phyloP scores from a whole-genome alignment of 257 asterid species.

The Jacaranda copaia region DNA sequence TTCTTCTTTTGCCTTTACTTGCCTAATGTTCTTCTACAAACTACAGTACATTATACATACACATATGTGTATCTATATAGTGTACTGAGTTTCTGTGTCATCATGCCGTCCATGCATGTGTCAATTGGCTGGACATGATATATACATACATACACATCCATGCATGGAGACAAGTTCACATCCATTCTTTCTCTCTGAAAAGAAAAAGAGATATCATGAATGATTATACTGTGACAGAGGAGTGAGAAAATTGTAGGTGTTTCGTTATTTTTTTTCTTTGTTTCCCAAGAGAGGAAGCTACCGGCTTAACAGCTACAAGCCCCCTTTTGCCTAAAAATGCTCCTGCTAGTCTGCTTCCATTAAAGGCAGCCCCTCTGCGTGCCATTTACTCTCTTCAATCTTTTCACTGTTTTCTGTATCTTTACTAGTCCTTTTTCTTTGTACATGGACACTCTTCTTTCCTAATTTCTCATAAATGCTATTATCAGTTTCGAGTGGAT shows the following conservation, averaged over 20 bases:
- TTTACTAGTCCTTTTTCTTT: slow-evolving; percentile 5
- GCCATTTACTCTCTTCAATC: slow-evolving; percentile 47
- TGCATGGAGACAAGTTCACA: slow-evolving; percentile 11
- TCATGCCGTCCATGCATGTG: slow-evolving; percentile 38
- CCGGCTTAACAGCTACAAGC: slow-evolving; percentile 38
- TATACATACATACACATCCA: slow-evolving; percentile 28
- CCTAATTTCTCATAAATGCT: slow-evolving; percentile 36
- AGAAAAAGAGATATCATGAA: slow-evolving; percentile 23
- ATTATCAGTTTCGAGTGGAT: slow-evolving; percentile 20
- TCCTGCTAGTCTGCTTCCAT: slow-evolving; percentile 38
- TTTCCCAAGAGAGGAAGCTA: slow-evolving; percentile 28
- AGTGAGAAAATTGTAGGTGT: slow-evolving; percentile 28
- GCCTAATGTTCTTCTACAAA: too few species aligned
- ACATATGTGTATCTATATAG: neutral
- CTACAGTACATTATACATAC: neutral
- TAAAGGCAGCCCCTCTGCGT: slow-evolving; percentile 43
- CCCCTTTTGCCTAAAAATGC: slow-evolving; percentile 45
- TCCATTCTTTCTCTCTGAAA: neutral
- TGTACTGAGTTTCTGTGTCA: neutral
- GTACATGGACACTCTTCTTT: slow-evolving; percentile 11
- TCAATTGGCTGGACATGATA: slow-evolving; percentile 8
- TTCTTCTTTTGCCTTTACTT: neutral
- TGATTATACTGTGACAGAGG: slow-evolving; percentile 39
- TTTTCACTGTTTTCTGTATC: slow-evolving; percentile 52
- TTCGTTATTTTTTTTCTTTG: neutral